Conservation (phyloP, 495 filamentous ascomycete genomes). For the Penicillium mononematosum region DNA sequence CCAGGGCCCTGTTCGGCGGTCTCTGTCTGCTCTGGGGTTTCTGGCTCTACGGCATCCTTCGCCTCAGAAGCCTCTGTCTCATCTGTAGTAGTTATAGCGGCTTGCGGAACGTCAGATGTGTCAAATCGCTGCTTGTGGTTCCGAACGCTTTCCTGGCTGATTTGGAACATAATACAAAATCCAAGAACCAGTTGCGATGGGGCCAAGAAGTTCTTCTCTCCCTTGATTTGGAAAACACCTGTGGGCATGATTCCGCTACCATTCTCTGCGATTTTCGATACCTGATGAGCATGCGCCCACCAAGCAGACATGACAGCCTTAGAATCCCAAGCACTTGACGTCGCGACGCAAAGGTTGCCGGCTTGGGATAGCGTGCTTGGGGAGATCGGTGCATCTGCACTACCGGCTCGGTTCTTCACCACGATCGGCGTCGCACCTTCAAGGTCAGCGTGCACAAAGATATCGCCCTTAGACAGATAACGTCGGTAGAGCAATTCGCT, state of each 20-base stretch:
- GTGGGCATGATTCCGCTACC: constrained; percentile 73
- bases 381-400: constrained; percentile 78
- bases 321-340: constrained; percentile 89
- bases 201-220: constrained; percentile 86
- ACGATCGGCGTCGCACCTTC: constrained; percentile 79
- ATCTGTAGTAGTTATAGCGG: constrained; percentile 8
- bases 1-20: neutral
- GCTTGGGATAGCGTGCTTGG: constrained; percentile 91
- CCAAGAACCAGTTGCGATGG: constrained; percentile 86
- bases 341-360: constrained; percentile 76
- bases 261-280: constrained; percentile 72
- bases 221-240: constrained; percentile 75
- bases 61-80: constrained; percentile 2
- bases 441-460: constrained; percentile 89
- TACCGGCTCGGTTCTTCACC: constrained; percentile 77
- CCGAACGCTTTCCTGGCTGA: constrained; percentile 83
- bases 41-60: neutral
- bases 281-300: constrained; percentile 87
- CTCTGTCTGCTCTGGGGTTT: neutral
- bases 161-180: constrained; percentile 80
- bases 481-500: constrained; percentile 85
- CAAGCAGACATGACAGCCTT: constrained; percentile 93
- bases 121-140: constrained; percentile 72
- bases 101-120: constrained; percentile 29
- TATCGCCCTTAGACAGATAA: constrained; percentile 82